Conservation (phyloP, 1,284 basidiomycete genomes). For the Ganoderma resinaceum region DNA sequence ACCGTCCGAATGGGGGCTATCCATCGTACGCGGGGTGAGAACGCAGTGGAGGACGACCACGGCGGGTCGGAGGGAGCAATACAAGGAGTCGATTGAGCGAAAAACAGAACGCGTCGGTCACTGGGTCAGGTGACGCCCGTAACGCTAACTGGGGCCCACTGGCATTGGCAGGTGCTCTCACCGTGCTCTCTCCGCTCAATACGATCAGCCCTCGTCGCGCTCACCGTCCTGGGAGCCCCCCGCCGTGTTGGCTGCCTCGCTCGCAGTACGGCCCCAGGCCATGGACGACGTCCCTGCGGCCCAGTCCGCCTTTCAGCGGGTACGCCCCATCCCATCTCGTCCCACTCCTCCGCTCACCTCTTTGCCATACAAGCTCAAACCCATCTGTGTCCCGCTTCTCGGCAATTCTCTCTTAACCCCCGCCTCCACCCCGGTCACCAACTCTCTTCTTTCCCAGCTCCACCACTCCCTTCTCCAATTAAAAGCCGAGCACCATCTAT, state of each 20-base stretch:
- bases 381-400: conserved; percentile 80
- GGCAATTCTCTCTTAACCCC: conserved; percentile 67
- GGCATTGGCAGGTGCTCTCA: background rate
- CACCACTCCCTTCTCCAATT: conserved; percentile 53
- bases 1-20: conserved; percentile 1
- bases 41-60: background rate
- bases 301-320: conserved; percentile 45
- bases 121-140: conserved; percentile 8
- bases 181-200: background rate
- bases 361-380: conserved; percentile 66
- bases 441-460: conserved; percentile 62
- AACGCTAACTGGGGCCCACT: background rate
- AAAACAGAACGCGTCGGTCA: conserved; percentile 18
- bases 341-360: background rate
- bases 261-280: background rate
- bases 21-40: conserved; percentile 4
- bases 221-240: conserved; percentile 3
- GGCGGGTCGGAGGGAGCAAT: background rate
- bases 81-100: background rate
- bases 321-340: conserved; percentile 22
- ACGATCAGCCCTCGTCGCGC: background rate
- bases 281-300: conserved; percentile 20
- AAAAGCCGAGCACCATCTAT: conserved; percentile 44
- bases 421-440: conserved; percentile 54
- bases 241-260: background rate